Base-by-base conservation (phyloP, 1,139 yeast genomes). In the Taiozyma onychis region DNA sequence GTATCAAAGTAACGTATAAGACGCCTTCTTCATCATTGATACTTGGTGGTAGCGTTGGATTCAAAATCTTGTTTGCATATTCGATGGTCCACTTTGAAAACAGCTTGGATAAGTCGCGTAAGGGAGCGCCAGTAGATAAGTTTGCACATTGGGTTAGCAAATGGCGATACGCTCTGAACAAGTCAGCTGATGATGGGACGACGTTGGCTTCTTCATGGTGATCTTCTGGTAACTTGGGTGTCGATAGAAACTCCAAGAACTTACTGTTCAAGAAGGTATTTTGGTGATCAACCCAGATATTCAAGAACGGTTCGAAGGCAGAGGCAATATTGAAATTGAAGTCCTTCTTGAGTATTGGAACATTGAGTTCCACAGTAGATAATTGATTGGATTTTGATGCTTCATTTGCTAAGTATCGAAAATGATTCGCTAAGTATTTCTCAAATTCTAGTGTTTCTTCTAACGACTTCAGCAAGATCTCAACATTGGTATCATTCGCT, bases 201-300 rank as follows among this genome's bases (percentile, higher is more conserved):
- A 89, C 88, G 54, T 82, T 77, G 1, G 86, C 83, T 11, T 72
- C 72, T 18, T 65, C 68, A 26, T 66, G 66, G 26, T 73, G 58
- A 63, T 67, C 56, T 13, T 59, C 58, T 2, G 70, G 67, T 22
- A 69, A 49, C 47, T 68, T 78, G 69, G 47, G 80, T 62, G 51
- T 74, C 22, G 81, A 74, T 62, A 81, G 68, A 58, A 82, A 85
- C 48, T 81, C 85, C 45, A 78, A 64, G 51, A 91, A 72, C 60
- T 87, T 88, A 11, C 76, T 70, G 45, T 78, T 77, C 56, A 93
- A 73, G 27, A 74, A 66, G 34, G 75, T 73, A 55, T 88, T 91
- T 67, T 93, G 98, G 62, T 88, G 87, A 32, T 81, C 83, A n/a
- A 93, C 83, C 97, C 98, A 95, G 10, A 88, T 69, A 43, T 78